phyloP scores from a whole-genome alignment of 2,329 filamentous ascomycete species.

The Aspergillus sp. region DNA sequence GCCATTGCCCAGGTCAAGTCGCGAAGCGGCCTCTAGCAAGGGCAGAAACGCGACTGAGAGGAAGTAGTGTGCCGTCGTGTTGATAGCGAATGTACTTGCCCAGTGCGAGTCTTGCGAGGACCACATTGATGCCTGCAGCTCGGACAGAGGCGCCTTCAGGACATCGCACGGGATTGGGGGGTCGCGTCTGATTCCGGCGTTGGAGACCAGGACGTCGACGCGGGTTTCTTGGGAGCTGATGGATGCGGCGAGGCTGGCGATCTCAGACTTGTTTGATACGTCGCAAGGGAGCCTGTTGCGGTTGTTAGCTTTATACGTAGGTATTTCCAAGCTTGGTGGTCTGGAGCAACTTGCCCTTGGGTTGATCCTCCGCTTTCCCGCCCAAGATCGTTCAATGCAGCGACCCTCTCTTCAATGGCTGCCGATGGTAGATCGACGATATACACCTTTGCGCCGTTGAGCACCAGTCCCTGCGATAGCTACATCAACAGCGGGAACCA shows the following conservation, averaged over 20 bases:
- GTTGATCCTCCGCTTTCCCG: constrained; percentile 42
- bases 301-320: background rate
- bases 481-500: no score
- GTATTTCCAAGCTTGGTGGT: background rate
- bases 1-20: constrained; percentile 30
- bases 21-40: constrained; percentile 48
- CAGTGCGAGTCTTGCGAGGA: constrained; percentile 50
- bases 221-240: constrained; percentile 44
- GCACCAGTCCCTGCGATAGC: constrained; percentile 44
- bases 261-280: constrained; percentile 43
- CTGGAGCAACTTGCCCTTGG: constrained; percentile 38
- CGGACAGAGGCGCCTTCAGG: constrained; percentile 45
- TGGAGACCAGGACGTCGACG: constrained; percentile 55
- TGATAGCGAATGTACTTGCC: constrained; percentile 53
- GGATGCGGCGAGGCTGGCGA: constrained; percentile 37
- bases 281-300: constrained; percentile 9
- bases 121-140: constrained; percentile 55
- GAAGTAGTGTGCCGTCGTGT: constrained; percentile 57
- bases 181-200: constrained; percentile 55
- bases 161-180: constrained; percentile 51
- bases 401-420: constrained; percentile 44
- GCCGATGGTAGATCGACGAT: constrained; percentile 49
- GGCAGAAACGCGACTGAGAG: constrained; percentile 53
- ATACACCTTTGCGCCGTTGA: constrained; percentile 55
- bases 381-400: constrained; percentile 47